Conservation (phyloP, 345 rosid genomes). For the Rhizophora mangle region DNA sequence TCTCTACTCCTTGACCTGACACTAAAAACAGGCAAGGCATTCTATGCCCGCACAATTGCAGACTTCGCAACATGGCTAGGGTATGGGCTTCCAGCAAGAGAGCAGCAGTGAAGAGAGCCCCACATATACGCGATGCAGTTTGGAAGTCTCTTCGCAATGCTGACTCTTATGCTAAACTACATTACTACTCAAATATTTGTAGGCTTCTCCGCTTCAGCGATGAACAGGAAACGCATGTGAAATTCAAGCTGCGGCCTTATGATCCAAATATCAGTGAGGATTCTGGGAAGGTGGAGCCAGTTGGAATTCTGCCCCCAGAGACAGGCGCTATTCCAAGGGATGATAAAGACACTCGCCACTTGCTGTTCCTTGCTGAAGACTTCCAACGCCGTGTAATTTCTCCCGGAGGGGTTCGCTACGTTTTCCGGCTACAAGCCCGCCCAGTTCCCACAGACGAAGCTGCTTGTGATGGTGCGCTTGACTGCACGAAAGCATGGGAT, state of each 20-base stretch:
- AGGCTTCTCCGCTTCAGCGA: slow-evolving; percentile 53
- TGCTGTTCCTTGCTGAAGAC: slow-evolving; percentile 60
- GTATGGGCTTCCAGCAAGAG: slow-evolving; percentile 67
- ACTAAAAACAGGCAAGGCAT: slow-evolving; percentile 64
- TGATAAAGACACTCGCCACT: slow-evolving; percentile 47
- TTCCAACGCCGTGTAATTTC: slow-evolving; percentile 48
- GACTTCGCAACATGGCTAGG: slow-evolving; percentile 72
- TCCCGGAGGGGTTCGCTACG: slow-evolving; percentile 44
- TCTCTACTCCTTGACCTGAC: slow-evolving; percentile 55
- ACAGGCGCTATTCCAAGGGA: slow-evolving; percentile 68
- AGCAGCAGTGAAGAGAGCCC: slow-evolving; percentile 51
- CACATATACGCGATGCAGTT: slow-evolving; percentile 59
- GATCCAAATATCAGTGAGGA: slow-evolving; percentile 46
- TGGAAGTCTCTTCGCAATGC: slow-evolving; percentile 56
- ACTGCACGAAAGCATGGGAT: slow-evolving; percentile 67
- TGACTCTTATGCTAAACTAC: slow-evolving; percentile 47
- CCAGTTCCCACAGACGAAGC: slow-evolving; percentile 47
- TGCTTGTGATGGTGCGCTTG: slow-evolving; percentile 40
- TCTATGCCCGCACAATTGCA: slow-evolving; percentile 55
- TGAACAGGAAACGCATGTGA: slow-evolving; percentile 61
- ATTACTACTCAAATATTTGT: slow-evolving; percentile 57
- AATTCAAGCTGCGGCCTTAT: slow-evolving; percentile 54
- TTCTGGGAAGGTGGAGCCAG: slow-evolving; percentile 57
- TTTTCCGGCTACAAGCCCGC: slow-evolving; percentile 53
- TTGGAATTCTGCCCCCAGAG: slow-evolving; percentile 69